Percentiles rank a stretch among this genome's conserved stretches.
phyloP scores from a whole-genome alignment of 2,329 filamentous ascomycete species.

The Ramularia endophylla region DNA sequence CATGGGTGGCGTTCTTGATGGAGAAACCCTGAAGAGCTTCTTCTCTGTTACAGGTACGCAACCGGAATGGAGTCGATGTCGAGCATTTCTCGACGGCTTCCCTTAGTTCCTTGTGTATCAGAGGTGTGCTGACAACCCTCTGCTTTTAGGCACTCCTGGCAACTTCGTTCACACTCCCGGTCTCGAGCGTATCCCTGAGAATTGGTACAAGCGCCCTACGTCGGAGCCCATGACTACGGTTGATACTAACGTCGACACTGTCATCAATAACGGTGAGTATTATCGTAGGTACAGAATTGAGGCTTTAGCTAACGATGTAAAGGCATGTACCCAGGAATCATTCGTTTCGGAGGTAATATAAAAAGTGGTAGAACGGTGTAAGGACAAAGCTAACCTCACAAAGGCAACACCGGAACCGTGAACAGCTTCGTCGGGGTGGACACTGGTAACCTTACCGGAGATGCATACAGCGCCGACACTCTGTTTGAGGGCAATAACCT shows the following conservation, averaged over 20 bases:
- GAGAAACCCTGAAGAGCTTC: constrained; percentile 19
- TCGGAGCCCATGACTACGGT: constrained; percentile 23
- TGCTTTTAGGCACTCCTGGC: too few species aligned
- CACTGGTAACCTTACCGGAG: constrained; percentile 31
- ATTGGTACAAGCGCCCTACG: constrained; percentile 26
- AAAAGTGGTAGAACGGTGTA: constrained; percentile 26
- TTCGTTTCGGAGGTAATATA: constrained; percentile 28
- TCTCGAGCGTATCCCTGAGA: constrained; percentile 17
- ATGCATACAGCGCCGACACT: constrained; percentile 35
- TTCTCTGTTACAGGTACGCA: constrained; percentile 20
- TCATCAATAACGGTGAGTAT: constrained; percentile 4
- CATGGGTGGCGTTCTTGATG: constrained; percentile 15
- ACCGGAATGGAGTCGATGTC: too few species aligned
- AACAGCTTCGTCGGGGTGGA: constrained; percentile 32
- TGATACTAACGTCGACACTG: constrained; percentile 15
- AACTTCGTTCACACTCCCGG: constrained; percentile 15
- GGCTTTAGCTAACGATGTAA: constrained; percentile 7
- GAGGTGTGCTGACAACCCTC: too few species aligned
- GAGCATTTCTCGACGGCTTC: too few species aligned
- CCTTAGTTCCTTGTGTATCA: too few species aligned
- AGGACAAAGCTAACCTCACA: neutral
- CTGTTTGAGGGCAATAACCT: constrained; percentile 29
- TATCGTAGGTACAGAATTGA: too few species aligned
- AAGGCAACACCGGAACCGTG: constrained; percentile 25
- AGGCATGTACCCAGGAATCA: constrained; percentile 24